Evolutionary conservation across 2,329 filamentous ascomycete species (phyloP).

Genomic region (Dactylellina drechsleri): DNA sequence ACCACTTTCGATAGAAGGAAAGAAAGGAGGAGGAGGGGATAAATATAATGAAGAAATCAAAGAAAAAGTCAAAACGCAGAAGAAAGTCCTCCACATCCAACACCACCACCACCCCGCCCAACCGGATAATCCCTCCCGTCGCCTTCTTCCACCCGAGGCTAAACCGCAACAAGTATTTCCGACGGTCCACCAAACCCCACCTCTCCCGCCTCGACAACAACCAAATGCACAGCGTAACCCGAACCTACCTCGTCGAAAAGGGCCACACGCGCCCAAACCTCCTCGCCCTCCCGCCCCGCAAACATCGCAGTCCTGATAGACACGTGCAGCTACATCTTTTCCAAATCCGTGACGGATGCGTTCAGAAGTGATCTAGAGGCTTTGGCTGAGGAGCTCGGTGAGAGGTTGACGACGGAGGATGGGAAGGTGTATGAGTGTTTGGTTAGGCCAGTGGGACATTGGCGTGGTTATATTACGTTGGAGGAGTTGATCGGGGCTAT

Average conservation of each 20-base stretch:
- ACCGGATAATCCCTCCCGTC: too few relatives aligned
- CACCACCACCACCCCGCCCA: too few relatives aligned
- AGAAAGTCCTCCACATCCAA: too few relatives aligned
- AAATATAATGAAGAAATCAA: too few relatives aligned
- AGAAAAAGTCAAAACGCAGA: too few relatives aligned
- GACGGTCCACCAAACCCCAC: neutral
- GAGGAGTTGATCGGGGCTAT: conserved; percentile 27
- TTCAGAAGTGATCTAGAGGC: conserved; percentile 2
- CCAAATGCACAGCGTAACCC: neutral
- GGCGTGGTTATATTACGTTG: neutral
- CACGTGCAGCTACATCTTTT: conserved; percentile 24
- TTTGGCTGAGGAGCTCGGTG: neutral
- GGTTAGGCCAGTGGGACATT: neutral
- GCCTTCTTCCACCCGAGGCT: conserved; percentile 15
- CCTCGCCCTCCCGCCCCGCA: conserved; percentile 15
- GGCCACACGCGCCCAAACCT: conserved; percentile 4
- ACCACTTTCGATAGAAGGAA: too few relatives aligned
- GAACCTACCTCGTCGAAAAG: conserved; percentile 16
- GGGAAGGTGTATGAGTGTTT: conserved; percentile 15
- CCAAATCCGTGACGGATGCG: neutral
- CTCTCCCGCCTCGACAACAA: neutral
- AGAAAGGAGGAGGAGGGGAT: too few relatives aligned
- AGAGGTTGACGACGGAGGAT: conserved; percentile 1
- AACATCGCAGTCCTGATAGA: conserved; percentile 25
- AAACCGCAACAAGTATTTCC: neutral